Conservation (phyloP, 768 basidiomycete species). For the Amanita thiersii region DNA sequence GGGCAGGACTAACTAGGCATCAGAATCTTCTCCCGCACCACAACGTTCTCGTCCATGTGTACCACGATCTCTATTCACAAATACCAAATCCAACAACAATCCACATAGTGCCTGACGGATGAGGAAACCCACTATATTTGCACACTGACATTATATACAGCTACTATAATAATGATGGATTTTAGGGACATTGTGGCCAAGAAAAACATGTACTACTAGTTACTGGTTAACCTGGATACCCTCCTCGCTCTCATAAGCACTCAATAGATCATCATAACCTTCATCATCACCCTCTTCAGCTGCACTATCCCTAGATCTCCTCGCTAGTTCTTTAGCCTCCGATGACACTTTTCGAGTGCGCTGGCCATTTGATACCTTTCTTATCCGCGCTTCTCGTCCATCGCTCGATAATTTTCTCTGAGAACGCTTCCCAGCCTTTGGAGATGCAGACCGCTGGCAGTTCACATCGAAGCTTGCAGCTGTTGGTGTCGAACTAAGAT, state of each 20-base stretch:
- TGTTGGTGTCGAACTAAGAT: constrained; percentile 48
- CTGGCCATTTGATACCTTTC: constrained; percentile 37
- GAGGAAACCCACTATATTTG: no score
- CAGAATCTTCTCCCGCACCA: constrained; percentile 63
- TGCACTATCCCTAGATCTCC: constrained; percentile 45
- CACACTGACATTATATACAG: no score
- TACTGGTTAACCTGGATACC: no score
- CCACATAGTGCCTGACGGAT: background rate
- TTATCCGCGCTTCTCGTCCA: constrained; percentile 22
- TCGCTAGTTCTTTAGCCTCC: constrained; percentile 29
- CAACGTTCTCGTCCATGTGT: constrained; percentile 50
- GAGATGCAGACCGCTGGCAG: constrained; percentile 20
- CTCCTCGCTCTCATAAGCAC: constrained; percentile 78
- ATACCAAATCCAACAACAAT: constrained; percentile 4
- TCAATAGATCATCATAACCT: constrained; percentile 68
- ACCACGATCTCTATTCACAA: constrained; percentile 43
- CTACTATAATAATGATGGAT: no score
- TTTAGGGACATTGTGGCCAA: no score
- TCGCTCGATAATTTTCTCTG: constrained; percentile 27
- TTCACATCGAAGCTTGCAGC: constrained; percentile 38
- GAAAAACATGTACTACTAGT: no score
- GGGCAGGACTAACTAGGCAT: constrained; percentile 1
- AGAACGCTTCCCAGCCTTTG: constrained; percentile 19
- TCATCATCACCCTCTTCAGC: constrained; percentile 76
- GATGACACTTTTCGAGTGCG: constrained; percentile 41